These are phyloP conservation scores for Syzygium aromaticum DNA, from an alignment of 345 rosid species.

Conservation along the genomic window DNA sequence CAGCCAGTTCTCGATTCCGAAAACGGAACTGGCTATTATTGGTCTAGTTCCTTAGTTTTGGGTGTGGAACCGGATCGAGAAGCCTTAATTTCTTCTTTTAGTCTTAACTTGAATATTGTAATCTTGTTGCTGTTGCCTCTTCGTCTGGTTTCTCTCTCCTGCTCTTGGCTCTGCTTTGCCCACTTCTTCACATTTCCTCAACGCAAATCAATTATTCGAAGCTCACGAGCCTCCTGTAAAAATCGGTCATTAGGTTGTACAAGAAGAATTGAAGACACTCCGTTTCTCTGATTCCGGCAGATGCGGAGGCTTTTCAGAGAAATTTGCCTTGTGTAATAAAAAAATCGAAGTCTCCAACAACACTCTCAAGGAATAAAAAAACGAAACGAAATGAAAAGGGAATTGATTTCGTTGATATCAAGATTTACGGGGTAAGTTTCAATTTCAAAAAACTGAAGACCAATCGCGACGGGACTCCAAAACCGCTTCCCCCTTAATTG, in stretches of 20 bases:
- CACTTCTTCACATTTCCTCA: background rate
- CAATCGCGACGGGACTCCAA: background rate
- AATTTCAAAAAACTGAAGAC: no score
- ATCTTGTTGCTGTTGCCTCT: background rate
- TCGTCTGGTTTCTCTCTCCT: background rate
- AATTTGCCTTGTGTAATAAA: fast-evolving
- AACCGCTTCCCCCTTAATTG: background rate
- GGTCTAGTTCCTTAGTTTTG: fast-evolving
- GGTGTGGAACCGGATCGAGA: background rate
- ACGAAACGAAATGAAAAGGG: fast-evolving
- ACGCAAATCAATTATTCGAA: background rate
- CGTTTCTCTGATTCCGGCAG: background rate
- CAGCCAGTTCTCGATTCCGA: background rate
- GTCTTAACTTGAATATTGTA: background rate
- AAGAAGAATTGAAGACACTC: background rate
- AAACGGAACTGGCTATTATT: background rate
- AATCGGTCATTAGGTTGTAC: background rate
- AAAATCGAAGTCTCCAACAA: background rate
- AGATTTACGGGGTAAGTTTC: background rate
- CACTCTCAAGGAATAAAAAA: background rate
- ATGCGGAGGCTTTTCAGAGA: background rate
- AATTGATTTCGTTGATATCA: no score
- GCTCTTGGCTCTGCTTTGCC: background rate
- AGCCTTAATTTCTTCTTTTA: background rate
- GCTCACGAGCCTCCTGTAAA: background rate